Evolutionary conservation across 768 basidiomycete species (phyloP).

Genomic region (Tylopilus felleus): DNA sequence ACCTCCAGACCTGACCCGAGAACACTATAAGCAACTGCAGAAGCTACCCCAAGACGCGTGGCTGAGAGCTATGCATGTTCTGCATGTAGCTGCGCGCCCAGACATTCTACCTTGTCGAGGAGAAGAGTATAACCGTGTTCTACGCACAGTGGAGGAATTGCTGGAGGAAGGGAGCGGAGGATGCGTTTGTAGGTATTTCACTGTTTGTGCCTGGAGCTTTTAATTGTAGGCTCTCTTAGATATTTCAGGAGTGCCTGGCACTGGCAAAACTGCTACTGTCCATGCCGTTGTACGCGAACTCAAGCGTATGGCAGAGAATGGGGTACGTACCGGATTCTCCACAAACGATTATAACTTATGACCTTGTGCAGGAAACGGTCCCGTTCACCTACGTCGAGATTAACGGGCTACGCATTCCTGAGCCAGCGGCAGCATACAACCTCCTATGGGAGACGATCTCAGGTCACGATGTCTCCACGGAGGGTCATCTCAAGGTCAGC

Average conservation of each 20-base stretch:
- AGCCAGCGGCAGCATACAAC: slow-evolving; percentile 88
- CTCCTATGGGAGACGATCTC: slow-evolving; percentile 93
- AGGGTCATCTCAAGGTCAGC: slow-evolving; percentile 63
- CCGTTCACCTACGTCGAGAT: slow-evolving; percentile 98
- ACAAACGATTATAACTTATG: background rate
- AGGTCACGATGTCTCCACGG: slow-evolving; percentile 62
- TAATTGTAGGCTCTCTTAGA: slow-evolving; percentile 45
- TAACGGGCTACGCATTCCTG: slow-evolving; percentile 91
- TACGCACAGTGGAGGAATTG: slow-evolving; percentile 75
- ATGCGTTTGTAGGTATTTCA: slow-evolving; percentile 73
- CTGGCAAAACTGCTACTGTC: slow-evolving; percentile 97
- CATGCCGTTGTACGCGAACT: slow-evolving; percentile 89
- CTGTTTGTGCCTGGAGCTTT: background rate
- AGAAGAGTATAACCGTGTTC: slow-evolving; percentile 73
- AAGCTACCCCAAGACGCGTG: slow-evolving; percentile 74
- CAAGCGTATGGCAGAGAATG: slow-evolving; percentile 80
- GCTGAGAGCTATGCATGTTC: slow-evolving; percentile 81
- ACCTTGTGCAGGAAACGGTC: slow-evolving; percentile 67
- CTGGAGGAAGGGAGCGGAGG: slow-evolving; percentile 93
- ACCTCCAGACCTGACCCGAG: slow-evolving; percentile 33
- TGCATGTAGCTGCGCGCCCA: slow-evolving; percentile 92
- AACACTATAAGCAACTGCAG: slow-evolving; percentile 38
- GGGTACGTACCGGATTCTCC: slow-evolving; percentile 43
- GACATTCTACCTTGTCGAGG: slow-evolving; percentile 88
- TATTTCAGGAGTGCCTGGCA: slow-evolving; percentile 98